These are phyloP conservation scores for Dactylonectria macrodidyma DNA, from an alignment of 2,329 filamentous ascomycete species.

Conservation along the genomic window DNA sequence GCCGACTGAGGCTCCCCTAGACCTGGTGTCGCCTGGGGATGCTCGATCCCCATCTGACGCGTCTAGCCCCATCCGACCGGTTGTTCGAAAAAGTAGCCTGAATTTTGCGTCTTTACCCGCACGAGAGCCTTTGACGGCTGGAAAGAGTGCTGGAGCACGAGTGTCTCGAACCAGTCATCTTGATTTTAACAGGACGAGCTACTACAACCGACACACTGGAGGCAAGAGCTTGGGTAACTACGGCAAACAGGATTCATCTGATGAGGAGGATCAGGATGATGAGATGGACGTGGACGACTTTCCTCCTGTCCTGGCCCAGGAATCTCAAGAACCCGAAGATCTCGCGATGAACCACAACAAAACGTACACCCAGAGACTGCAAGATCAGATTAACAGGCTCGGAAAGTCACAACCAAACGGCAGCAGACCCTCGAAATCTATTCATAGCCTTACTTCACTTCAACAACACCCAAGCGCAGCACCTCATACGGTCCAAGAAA, in stretches of 20 bases:
- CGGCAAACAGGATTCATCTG: slow-evolving; percentile 59
- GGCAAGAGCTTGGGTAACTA: slow-evolving; percentile 78
- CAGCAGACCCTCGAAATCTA: slow-evolving; percentile 64
- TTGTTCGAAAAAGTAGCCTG: slow-evolving; percentile 93
- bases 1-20: slow-evolving; percentile 31
- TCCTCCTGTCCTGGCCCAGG: slow-evolving; percentile 51
- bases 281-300: slow-evolving; percentile 68
- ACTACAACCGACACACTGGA: slow-evolving; percentile 80
- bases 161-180: slow-evolving; percentile 84
- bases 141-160: slow-evolving; percentile 85
- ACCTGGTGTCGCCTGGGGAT: slow-evolving; percentile 56
- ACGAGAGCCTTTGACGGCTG: slow-evolving; percentile 86
- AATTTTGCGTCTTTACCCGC: slow-evolving; percentile 95
- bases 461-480: slow-evolving; percentile 49
- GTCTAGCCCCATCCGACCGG: slow-evolving; percentile 81
- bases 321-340: slow-evolving; percentile 60
- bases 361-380: slow-evolving; percentile 92
- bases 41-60: slow-evolving; percentile 75
- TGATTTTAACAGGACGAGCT: slow-evolving; percentile 80
- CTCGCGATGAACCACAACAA: slow-evolving; percentile 75
- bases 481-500: slow-evolving; percentile 48
- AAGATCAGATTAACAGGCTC: slow-evolving; percentile 89
- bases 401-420: slow-evolving; percentile 70
- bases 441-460: slow-evolving; percentile 55
- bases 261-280: slow-evolving; percentile 63